Base-by-base conservation (phyloP, 257 asterid species). In the Nemophila menziesii region DNA sequence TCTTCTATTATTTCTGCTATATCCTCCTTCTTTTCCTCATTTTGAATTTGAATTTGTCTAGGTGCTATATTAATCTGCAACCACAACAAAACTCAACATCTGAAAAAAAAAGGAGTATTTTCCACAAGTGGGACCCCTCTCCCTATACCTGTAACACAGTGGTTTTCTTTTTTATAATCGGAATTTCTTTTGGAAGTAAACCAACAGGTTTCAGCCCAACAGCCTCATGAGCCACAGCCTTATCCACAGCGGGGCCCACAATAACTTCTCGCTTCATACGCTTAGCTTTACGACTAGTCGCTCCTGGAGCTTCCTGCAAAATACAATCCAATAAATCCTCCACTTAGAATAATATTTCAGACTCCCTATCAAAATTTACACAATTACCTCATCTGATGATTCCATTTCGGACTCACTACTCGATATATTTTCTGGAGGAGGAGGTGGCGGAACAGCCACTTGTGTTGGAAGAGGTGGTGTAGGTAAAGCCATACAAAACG, bases 351-450 rank as follows among this genome's bases (percentile, higher is more conserved):
- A 10, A 29, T n/a, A 7, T 29, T 29, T 7, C 8, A 29, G 2
- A 29, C 12, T 29, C 36, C 12, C 12, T 29, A 5, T 19, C 36
- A 51, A 52, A 37, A 33, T 33, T 34, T 43, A 52, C 29, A 33
- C 33, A 33, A 52, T 53, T 45, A 87, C 95, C 94, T 84, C 98
- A 58, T 84, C 94, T 42, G 98, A 89, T 46, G 98, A 89, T 75
- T 74, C 90, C 87, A 84, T 66, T 74, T 89, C 98, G 15, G 96
- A 84, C 59, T 80, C 96, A 41, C 79, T 72, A 46, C 85, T 77
- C 29, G 78, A 74, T 41, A 57, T 33, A 61, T 43, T 60, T 21
- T 62, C 73, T 55, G 51, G 16, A 5, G 67, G 65, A 8, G 84
- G 77, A 5, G 71, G 72, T 48, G 80, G 64, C 18, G 78, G 69